Evolutionary conservation across 106 monocot species (phyloP).

Genomic region (Alisma plantagoaquatica): DNA sequence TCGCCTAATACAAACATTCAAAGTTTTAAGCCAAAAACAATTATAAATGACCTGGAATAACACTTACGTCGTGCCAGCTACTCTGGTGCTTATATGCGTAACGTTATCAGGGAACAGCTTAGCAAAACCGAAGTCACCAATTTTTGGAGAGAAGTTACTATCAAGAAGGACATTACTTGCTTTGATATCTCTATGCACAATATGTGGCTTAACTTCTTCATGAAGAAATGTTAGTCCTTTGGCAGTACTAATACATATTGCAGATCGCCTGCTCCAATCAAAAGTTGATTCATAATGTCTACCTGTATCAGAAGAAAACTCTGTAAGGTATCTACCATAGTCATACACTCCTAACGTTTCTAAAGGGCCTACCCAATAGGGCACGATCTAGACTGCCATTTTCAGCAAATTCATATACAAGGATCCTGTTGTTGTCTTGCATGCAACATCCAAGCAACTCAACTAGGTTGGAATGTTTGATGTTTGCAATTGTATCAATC

Average conservation of each 20-base stretch:
- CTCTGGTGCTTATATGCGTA: constrained; percentile 62
- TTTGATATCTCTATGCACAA: constrained; percentile 76
- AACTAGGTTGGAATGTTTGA: constrained; percentile 59
- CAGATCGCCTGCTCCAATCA: constrained; percentile 38
- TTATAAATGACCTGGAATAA: no score
- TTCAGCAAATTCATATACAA: constrained; percentile 42
- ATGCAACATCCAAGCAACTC: constrained; percentile 40
- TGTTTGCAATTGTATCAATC: constrained; percentile 39
- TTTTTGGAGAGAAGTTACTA: constrained; percentile 46
- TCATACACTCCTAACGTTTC: no score
- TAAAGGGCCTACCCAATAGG: constrained; percentile 8
- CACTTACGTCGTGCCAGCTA: constrained; percentile 67
- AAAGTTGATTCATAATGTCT: constrained; percentile 11
- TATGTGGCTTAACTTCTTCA: constrained; percentile 41
- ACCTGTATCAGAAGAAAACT: constrained; percentile 16
- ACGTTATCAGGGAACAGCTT: constrained; percentile 56
- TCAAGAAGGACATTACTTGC: constrained; percentile 72
- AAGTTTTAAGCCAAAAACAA: no score
- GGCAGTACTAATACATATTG: constrained; percentile 45
- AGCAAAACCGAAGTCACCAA: constrained; percentile 70
- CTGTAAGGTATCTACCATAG: no score
- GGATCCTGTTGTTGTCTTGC: constrained; percentile 25
- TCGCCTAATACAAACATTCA: no score
- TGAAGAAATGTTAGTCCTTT: constrained; percentile 56
- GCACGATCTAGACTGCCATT: constrained; percentile 50